Evolutionary conservation across 179 eudicot species (phyloP), one percentile per base, ranked within the genome.

Genomic region (Actinidia arguta): DNA sequence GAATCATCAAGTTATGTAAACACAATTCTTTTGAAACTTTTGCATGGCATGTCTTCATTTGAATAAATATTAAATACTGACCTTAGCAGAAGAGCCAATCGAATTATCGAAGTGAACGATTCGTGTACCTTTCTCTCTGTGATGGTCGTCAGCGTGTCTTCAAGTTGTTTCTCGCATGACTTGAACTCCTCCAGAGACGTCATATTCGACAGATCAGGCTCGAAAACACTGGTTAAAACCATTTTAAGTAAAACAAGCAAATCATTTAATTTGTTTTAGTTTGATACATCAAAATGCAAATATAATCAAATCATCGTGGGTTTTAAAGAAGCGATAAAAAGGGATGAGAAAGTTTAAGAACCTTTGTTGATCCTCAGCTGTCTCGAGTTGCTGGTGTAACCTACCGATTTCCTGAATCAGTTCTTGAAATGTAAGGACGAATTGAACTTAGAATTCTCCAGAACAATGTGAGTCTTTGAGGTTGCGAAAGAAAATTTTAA

Each of bases 81-180:
- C n/a, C n/a, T n/a, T n/a, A n/a, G n/a, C n/a, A n/a, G n/a, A n/a
- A n/a, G 20, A 50, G 87, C n/a, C n/a, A n/a, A n/a, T n/a, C n/a
- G n/a, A n/a, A n/a, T n/a, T n/a, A n/a, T n/a, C n/a, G n/a, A n/a
- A n/a, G n/a, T n/a, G n/a, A n/a, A n/a, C n/a, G n/a, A n/a, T n/a
- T n/a, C n/a, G n/a, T n/a, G n/a, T n/a, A 91, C 96, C 96, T 93
- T 91, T 81, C 91, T 80, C 74, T 91, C 89, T 1, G 87, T 54
- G 78, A 91, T 87, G 17, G 84, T 90, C 8, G 88, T 82, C 58
- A 91, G 80, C 44, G 31, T 78, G 88, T 81, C 16, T 91, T 90
- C 79, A 80, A 81, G 25, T 90, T 84, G 24, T 85, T 82, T 87
- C 73, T n/a, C n/a, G n/a, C n/a, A n/a, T n/a, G n/a, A n/a, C n/a